Evolutionary conservation across 2,329 filamentous ascomycete genomes (phyloP).

Genomic region (Trichophyton simii): DNA sequence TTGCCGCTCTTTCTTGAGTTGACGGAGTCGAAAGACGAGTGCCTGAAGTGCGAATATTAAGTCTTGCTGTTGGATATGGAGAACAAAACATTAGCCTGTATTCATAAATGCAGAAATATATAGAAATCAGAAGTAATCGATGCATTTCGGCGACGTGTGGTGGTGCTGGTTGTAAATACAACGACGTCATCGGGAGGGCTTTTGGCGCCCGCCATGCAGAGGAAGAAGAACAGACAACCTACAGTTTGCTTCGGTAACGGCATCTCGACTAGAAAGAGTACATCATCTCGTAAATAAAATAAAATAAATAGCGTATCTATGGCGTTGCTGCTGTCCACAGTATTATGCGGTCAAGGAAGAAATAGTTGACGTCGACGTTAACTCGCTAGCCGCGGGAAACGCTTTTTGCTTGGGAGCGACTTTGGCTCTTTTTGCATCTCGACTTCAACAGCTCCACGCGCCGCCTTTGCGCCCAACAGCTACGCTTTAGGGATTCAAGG

Average conservation of each 20-base stretch:
- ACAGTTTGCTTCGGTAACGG: conserved; percentile 15
- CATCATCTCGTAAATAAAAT: not conserved
- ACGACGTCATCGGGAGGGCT: not conserved
- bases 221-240: not conserved
- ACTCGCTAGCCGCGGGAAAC: not conserved
- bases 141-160: not conserved
- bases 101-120: not conserved
- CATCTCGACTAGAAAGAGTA: conserved; percentile 7
- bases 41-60: conserved; percentile 15
- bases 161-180: not conserved
- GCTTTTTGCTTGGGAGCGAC: no score
- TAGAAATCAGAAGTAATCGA: not conserved
- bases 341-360: not conserved
- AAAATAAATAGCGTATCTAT: not conserved
- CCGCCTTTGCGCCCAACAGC: no score
- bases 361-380: not conserved
- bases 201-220: not conserved
- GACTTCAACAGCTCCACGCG: no score
- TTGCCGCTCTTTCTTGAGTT: conserved; percentile 16
- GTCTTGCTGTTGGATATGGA: conserved; percentile 10
- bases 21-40: conserved; percentile 15
- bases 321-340: not conserved
- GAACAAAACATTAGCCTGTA: not conserved
- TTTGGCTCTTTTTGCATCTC: no score
- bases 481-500: no score